phyloP scores from a whole-genome alignment of 805 yeast species.

The Yarrowia sp. region DNA sequence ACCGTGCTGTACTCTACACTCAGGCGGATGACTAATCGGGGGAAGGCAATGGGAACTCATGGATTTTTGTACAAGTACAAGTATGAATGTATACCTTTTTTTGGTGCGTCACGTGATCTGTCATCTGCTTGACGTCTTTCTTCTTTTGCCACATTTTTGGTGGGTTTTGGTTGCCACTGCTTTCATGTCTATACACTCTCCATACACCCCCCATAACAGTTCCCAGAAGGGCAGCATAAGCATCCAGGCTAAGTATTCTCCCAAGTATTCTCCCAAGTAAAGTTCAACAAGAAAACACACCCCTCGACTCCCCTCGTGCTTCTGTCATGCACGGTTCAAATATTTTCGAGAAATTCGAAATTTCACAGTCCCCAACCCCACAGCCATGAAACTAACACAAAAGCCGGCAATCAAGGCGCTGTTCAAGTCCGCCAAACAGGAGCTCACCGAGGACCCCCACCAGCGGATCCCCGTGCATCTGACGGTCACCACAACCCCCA shows the following conservation, averaged over 20 bases:
- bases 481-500: conserved; percentile 22
- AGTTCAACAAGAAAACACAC: background rate
- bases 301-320: background rate
- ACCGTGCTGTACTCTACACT: background rate
- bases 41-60: too few relatives aligned
- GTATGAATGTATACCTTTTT: too few relatives aligned
- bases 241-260: background rate
- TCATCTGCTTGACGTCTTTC: too few relatives aligned
- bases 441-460: conserved; percentile 28
- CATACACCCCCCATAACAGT: too few relatives aligned
- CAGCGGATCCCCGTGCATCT: conserved; percentile 31
- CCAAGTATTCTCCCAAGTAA: background rate
- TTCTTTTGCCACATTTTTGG: too few relatives aligned
- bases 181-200: too few relatives aligned
- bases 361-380: too few relatives aligned
- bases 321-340: background rate
- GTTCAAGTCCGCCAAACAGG: conserved; percentile 30
- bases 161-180: too few relatives aligned
- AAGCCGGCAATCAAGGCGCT: conserved; percentile 41
- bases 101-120: too few relatives aligned
- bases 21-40: background rate
- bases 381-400: conserved; percentile 14
- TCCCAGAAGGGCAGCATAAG: too few relatives aligned
- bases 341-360: conserved; percentile 6
- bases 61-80: too few relatives aligned